phyloP scores from a whole-genome alignment of 2,329 filamentous ascomycete species.

The Cladosporium sp. region DNA sequence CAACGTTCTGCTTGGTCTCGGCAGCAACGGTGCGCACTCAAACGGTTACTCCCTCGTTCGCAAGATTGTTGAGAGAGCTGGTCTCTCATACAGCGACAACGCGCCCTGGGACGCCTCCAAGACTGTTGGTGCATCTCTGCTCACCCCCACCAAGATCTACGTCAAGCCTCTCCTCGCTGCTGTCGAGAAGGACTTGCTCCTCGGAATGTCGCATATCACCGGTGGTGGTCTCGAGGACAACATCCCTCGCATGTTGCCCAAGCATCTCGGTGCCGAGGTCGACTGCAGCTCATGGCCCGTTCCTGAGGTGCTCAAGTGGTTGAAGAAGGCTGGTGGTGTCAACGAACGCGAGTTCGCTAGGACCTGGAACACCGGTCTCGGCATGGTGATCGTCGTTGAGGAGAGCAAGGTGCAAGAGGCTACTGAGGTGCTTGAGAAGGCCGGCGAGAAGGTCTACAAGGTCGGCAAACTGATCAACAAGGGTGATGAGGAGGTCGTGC shows the following conservation, averaged over 20 bases:
- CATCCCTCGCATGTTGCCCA: conserved; percentile 86
- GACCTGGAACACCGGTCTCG: conserved; percentile 92
- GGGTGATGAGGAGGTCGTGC: conserved; percentile 55
- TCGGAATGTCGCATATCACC: conserved; percentile 95
- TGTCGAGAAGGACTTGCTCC: conserved; percentile 60
- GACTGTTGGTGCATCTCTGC: conserved; percentile 69
- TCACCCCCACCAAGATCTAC: conserved; percentile 92
- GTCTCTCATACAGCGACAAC: conserved; percentile 64
- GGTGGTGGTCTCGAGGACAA: conserved; percentile 92
- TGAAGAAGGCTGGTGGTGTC: conserved; percentile 70
- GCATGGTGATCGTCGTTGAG: conserved; percentile 85
- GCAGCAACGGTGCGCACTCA: conserved; percentile 84
- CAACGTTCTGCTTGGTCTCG: conserved; percentile 81
- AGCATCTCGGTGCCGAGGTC: conserved; percentile 72
- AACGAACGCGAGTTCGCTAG: conserved; percentile 75
- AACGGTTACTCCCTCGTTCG: conserved; percentile 98
- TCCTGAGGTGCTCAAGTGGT: conserved; percentile 80
- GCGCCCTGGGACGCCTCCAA: conserved; percentile 69
- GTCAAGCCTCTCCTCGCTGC: conserved; percentile 67
- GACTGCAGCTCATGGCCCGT: conserved; percentile 72
- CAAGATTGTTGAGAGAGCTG: conserved; percentile 74
- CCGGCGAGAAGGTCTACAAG: conserved; percentile 71
- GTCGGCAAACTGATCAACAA: conserved; percentile 69
- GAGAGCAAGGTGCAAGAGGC: conserved; percentile 60
- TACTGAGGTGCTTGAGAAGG: conserved; percentile 54